Conservation (phyloP, 2,329 filamentous ascomycete genomes). For the Aspergillus unguis region DNA sequence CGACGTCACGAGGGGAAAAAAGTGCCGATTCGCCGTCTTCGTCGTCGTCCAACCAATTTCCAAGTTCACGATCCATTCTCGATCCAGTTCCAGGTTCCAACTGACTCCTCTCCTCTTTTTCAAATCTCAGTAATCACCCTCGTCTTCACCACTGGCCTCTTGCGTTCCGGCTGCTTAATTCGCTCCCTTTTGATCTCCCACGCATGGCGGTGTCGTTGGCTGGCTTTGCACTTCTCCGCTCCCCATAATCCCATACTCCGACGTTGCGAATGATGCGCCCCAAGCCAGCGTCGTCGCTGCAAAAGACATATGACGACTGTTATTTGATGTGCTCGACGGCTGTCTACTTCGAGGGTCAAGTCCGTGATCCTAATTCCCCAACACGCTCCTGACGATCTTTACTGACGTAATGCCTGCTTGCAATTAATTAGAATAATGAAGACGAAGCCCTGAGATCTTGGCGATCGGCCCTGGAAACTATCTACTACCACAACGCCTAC, state of each 20-base stretch:
- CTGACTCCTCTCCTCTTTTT: not conserved
- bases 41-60: not conserved
- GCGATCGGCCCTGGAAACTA: conserved; percentile 82
- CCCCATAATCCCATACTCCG: conserved; percentile 4
- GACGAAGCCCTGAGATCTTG: conserved; percentile 85
- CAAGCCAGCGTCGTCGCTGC: conserved; percentile 69
- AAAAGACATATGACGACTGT: conserved; percentile 97
- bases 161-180: conserved; percentile 1
- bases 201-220: conserved; percentile 24
- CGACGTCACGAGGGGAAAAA: conserved; percentile 15
- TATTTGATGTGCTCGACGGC: conserved; percentile 93
- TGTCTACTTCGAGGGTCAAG: conserved; percentile 92
- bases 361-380: conserved; percentile 38
- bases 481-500: conserved; percentile 80
- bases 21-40: conserved; percentile 9
- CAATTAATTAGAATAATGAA: conserved; percentile 70
- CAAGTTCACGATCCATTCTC: not conserved
- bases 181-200: not conserved
- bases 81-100: not conserved
- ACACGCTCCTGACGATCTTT: not conserved
- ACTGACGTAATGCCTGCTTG: not conserved
- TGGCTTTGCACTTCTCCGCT: conserved; percentile 20
- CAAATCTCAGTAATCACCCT: not conserved
- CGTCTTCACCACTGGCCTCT: not conserved
- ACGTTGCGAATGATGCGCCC: conserved; percentile 47